Conservation (phyloP, 169 alveolate species). For the Theileria parva region DNA sequence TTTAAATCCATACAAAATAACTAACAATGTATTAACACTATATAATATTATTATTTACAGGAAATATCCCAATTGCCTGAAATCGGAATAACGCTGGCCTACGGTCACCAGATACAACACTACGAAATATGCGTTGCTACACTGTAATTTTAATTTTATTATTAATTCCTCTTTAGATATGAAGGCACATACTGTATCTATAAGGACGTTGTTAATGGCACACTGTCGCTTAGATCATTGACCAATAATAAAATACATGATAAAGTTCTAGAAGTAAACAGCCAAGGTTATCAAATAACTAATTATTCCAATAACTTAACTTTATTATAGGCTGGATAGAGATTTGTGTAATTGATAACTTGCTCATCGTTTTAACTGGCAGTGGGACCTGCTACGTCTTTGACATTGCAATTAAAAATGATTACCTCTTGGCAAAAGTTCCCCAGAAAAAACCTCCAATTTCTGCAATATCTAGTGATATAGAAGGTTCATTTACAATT, state of each 20-base stretch:
- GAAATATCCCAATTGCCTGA: conserved; percentile 38
- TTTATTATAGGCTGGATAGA: conserved; percentile 52
- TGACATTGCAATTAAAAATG: conserved; percentile 46
- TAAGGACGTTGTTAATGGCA: conserved; percentile 54
- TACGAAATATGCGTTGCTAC: conserved; percentile 40
- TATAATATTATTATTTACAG: background rate
- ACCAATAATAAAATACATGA: conserved; percentile 42
- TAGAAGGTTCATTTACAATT: conserved; percentile 28
- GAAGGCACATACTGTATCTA: conserved; percentile 43
- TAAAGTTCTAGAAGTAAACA: conserved; percentile 40
- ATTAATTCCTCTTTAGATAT: conserved; percentile 2
- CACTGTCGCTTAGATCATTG: conserved; percentile 50
- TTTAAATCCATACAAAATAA: conserved; percentile 40
- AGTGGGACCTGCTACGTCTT: conserved; percentile 41
- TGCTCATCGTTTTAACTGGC: conserved; percentile 40
- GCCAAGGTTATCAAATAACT: conserved; percentile 34
- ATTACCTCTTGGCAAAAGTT: conserved; percentile 32
- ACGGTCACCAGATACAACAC: conserved; percentile 45
- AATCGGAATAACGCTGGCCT: conserved; percentile 25
- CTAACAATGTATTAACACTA: conserved; percentile 17
- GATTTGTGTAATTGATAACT: conserved; percentile 39
- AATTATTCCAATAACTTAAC: background rate
- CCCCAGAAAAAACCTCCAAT: conserved; percentile 56
- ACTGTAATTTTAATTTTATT: background rate
- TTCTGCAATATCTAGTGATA: conserved; percentile 49